These are phyloP conservation scores for Chlamydomonas reinhardtii DNA, from an alignment of 163 green algal genomes.

Conservation along the genomic window DNA sequence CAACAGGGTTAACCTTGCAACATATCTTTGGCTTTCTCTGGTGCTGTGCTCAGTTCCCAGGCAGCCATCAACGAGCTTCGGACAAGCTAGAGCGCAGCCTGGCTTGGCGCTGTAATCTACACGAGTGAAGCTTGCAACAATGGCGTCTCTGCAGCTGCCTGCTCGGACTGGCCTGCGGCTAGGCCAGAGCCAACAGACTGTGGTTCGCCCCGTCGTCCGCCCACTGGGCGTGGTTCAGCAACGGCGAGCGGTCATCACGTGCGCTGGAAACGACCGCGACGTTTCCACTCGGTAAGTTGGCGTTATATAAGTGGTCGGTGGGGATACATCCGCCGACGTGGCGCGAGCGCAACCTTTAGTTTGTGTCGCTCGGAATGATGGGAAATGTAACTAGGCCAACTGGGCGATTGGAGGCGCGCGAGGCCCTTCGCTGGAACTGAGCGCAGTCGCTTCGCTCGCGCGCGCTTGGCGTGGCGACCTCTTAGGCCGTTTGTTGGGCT, in stretches of 20 bases:
- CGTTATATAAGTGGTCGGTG: background rate
- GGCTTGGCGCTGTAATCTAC: no score
- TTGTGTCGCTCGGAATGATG: background rate
- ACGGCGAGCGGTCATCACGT: background rate
- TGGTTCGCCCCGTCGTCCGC: background rate
- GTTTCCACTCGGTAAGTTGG: slow-evolving; percentile 13
- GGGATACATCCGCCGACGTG: background rate
- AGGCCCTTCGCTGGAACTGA: background rate
- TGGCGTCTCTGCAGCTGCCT: slow-evolving; percentile 13
- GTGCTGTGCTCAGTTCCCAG: no score
- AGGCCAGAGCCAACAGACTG: background rate
- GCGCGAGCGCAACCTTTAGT: background rate
- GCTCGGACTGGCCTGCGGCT: slow-evolving; percentile 14
- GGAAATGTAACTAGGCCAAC: background rate
- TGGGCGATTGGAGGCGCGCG: background rate
- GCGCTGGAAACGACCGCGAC: background rate
- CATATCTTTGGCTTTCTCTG: no score
- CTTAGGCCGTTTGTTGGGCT: no score
- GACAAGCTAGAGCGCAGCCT: no score
- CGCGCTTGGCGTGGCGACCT: background rate
- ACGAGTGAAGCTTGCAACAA: background rate
- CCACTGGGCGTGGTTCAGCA: background rate
- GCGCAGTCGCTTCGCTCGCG: background rate
- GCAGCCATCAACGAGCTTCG: no score
- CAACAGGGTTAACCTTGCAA: no score